Percentiles rank a stretch among this genome's conserved stretches.
Conservation (phyloP, 106 monocot species). For the Platanthera zijinensis region DNA sequence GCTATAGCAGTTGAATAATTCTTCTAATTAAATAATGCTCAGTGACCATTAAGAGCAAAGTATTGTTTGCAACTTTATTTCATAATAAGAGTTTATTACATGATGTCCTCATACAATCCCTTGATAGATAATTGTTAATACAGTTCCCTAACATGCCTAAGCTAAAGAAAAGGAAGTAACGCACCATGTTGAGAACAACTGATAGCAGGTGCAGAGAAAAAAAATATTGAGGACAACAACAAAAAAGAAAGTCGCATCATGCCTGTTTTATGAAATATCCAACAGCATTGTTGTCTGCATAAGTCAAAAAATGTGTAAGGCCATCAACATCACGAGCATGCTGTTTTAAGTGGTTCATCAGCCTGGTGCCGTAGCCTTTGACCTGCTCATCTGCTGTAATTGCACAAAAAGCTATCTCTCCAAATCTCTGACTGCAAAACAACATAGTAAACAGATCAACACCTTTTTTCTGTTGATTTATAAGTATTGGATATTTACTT, state of each 20-base stretch:
- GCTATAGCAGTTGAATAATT: too few species aligned
- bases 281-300: conserved; percentile 99
- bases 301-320: conserved; percentile 92
- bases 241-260: neutral
- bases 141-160: too few species aligned
- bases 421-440: conserved; percentile 81
- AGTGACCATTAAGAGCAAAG: too few species aligned
- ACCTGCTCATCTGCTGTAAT: conserved; percentile 99
- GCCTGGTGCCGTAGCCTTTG: conserved; percentile 95
- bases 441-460: neutral
- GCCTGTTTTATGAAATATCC: conserved; percentile 98
- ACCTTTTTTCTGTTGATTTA: neutral
- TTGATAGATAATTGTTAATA: too few species aligned
- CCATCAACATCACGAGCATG: conserved; percentile 99
- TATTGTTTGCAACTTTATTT: too few species aligned
- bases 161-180: too few species aligned
- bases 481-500: neutral
- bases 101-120: too few species aligned
- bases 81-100: too few species aligned
- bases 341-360: conserved; percentile 99
- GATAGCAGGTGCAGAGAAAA: neutral
- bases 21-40: too few species aligned
- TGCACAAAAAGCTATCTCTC: conserved; percentile 99
- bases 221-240: neutral
- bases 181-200: neutral